Percentiles rank a stretch among this genome's conserved stretches.
phyloP scores from a whole-genome alignment of 306 rosid species.

The Hippophae tibetana region DNA sequence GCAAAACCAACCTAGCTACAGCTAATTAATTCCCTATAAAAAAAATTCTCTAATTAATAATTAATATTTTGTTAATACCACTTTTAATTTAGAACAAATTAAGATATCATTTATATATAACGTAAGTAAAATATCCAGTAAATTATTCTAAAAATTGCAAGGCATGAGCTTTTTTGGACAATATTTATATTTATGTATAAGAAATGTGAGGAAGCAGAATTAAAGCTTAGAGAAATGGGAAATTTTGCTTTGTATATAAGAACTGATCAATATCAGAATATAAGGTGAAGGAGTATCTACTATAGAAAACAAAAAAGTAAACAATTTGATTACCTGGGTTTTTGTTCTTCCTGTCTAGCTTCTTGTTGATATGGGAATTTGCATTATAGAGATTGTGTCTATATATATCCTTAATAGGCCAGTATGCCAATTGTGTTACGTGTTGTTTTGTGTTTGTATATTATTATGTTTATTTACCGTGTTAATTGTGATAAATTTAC shows the following conservation, averaged over 20 bases:
- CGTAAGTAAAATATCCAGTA: background rate
- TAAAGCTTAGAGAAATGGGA: too few species aligned
- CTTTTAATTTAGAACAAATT: background rate
- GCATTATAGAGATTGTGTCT: background rate
- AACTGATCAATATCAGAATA: too few species aligned
- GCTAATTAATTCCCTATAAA: background rate
- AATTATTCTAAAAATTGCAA: background rate
- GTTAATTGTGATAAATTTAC: too few species aligned
- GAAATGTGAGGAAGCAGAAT: too few species aligned
- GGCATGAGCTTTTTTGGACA: too few species aligned
- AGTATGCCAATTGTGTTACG: too few species aligned
- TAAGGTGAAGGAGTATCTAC: too few species aligned
- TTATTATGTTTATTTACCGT: too few species aligned
- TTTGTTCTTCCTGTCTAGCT: background rate
- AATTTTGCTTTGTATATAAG: too few species aligned
- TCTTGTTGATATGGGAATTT: background rate
- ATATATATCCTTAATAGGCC: background rate
- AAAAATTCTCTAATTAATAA: background rate
- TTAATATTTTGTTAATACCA: background rate
- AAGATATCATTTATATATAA: background rate
- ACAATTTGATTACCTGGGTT: background rate
- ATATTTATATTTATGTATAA: too few species aligned
- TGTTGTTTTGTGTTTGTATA: too few species aligned
- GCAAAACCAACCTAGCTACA: background rate
- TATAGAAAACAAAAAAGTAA: background rate